Evolutionary conservation across 345 rosid species (phyloP).

Genomic region (Erodium maritimum): DNA sequence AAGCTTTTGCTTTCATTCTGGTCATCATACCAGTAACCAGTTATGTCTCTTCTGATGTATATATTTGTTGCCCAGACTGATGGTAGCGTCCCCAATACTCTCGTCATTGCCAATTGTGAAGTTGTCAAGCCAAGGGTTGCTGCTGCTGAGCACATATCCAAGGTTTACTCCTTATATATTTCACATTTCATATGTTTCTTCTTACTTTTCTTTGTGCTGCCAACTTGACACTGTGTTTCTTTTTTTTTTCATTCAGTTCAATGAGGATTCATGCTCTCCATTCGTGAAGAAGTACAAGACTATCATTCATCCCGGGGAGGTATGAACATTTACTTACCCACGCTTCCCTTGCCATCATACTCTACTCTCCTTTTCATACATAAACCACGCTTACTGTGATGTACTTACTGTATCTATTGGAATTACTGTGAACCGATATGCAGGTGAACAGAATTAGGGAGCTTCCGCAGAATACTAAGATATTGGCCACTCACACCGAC

Average conservation of each 20-base stretch:
- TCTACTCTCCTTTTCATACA: background rate
- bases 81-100: slow-evolving; percentile 78
- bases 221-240: background rate
- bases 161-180: slow-evolving; percentile 22
- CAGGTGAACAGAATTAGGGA: slow-evolving; percentile 99
- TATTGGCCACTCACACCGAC: slow-evolving; percentile 97
- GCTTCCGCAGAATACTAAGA: slow-evolving; percentile 84
- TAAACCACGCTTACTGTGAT: background rate
- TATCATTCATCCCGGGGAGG: slow-evolving; percentile 69
- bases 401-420: background rate
- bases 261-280: slow-evolving; percentile 60
- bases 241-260: slow-evolving; percentile 24
- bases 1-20: background rate
- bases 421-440: slow-evolving; percentile 5
- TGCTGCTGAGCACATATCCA: slow-evolving; percentile 80
- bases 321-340: background rate
- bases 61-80: slow-evolving; percentile 49
- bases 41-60: too few relatives aligned
- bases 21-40: too few relatives aligned
- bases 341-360: too few relatives aligned
- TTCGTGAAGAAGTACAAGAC: slow-evolving; percentile 53
- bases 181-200: background rate
- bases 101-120: slow-evolving; percentile 73
- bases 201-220: background rate
- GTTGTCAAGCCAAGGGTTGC: slow-evolving; percentile 82